Evolutionary conservation across 805 yeast species (phyloP).

Genomic region (Lipomyces yamadae): DNA sequence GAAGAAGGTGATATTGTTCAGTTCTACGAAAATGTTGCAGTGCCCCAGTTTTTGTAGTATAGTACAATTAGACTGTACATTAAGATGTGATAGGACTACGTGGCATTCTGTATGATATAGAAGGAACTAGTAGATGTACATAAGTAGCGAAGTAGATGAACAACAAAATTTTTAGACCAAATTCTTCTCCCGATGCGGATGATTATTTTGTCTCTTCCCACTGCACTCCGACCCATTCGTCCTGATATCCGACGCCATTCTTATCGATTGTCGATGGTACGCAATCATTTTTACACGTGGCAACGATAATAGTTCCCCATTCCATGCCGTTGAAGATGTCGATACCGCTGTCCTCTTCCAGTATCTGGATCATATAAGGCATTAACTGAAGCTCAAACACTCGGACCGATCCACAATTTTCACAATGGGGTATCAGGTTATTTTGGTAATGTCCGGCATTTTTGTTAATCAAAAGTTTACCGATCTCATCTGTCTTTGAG

Average conservation of each 20-base stretch:
- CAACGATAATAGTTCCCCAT: slow-evolving; percentile 93
- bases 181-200: not conserved
- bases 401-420: slow-evolving; percentile 56
- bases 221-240: slow-evolving; percentile 83
- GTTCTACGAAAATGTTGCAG: slow-evolving; percentile 67
- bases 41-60: slow-evolving; percentile 57
- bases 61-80: slow-evolving; percentile 37
- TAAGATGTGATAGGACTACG: slow-evolving; percentile 23
- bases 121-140: slow-evolving; percentile 14
- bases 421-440: slow-evolving; percentile 62
- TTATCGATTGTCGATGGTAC: slow-evolving; percentile 59
- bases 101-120: not conserved
- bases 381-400: slow-evolving; percentile 86
- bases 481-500: slow-evolving; percentile 62
- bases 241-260: slow-evolving; percentile 75
- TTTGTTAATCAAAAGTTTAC: slow-evolving; percentile 48
- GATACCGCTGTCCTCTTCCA: slow-evolving; percentile 59
- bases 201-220: slow-evolving; percentile 60
- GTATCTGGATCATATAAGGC: slow-evolving; percentile 88
- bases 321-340: slow-evolving; percentile 80
- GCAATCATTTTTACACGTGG: slow-evolving; percentile 72
- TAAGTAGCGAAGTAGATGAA: not conserved
- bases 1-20: slow-evolving; percentile 77
- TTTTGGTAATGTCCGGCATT: slow-evolving; percentile 24
- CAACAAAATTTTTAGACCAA: not conserved